These are phyloP conservation scores for Candida gigantensis DNA, from an alignment of 1,139 yeast genomes.

Conservation along the genomic window DNA sequence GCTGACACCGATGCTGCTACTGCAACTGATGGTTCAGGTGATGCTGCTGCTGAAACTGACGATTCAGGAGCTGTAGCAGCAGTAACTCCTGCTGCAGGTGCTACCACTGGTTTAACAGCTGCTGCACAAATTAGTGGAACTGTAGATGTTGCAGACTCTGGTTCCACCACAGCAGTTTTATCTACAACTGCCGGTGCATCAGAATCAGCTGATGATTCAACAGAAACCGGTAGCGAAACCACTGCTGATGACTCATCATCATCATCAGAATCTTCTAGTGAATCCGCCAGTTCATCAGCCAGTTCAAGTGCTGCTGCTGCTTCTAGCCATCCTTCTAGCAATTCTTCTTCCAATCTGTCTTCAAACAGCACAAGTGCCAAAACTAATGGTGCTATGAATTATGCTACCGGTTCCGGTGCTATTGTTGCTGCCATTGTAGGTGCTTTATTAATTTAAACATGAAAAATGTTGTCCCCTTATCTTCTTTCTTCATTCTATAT, in stretches of 20 bases:
- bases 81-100: too few species aligned
- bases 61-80: too few species aligned
- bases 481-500: too few species aligned
- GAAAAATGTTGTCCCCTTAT: too few species aligned
- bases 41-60: background rate
- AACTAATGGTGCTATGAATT: slow-evolving; percentile 7
- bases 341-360: background rate
- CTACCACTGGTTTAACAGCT: too few species aligned
- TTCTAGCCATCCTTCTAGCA: background rate
- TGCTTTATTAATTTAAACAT: slow-evolving; percentile 23
- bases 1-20: slow-evolving; percentile 3
- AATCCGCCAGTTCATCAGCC: background rate
- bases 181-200: background rate
- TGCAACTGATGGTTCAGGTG: background rate
- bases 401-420: slow-evolving; percentile 21
- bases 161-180: slow-evolving; percentile 1
- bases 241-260: background rate
- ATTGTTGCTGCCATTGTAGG: slow-evolving; percentile 27
- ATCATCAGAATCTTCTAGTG: background rate
- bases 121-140: too few species aligned
- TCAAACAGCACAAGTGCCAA: background rate
- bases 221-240: background rate
- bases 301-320: background rate
- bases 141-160: slow-evolving; percentile 1
- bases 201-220: background rate